A percentile compares a stretch with the other conserved stretches of the same genome.
Evolutionary conservation across 192 early-diverging fungal genomes (phyloP).

Genomic region (Gaertneriomyces semiglobifer): DNA sequence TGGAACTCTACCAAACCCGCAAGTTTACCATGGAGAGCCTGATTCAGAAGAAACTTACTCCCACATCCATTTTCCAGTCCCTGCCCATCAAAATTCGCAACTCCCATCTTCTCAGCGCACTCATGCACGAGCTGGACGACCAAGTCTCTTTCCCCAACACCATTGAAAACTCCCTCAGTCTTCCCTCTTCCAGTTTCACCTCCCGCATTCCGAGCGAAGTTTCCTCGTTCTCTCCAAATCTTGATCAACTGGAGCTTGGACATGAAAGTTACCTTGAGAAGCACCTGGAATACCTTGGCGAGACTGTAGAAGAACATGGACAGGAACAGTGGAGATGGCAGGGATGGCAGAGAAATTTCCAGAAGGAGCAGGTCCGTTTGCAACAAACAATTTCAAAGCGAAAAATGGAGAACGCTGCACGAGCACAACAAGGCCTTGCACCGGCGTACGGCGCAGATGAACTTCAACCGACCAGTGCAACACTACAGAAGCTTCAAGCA

Average conservation of each 20-base stretch:
- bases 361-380: slow-evolving; percentile 80
- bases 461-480: slow-evolving; percentile 55
- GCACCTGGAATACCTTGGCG: slow-evolving; percentile 76
- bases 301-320: slow-evolving; percentile 83
- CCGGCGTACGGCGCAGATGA: slow-evolving; percentile 75
- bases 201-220: slow-evolving; percentile 25
- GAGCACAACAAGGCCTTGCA: slow-evolving; percentile 60
- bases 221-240: slow-evolving; percentile 46
- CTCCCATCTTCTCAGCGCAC: slow-evolving; percentile 72
- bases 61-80: slow-evolving; percentile 84
- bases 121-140: slow-evolving; percentile 69
- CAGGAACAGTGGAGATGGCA: slow-evolving; percentile 90
- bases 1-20: slow-evolving; percentile 71
- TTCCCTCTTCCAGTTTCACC: slow-evolving; percentile 31
- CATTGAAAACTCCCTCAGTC: slow-evolving; percentile 17
- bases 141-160: slow-evolving; percentile 29
- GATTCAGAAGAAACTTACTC: slow-evolving; percentile 70
- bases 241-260: slow-evolving; percentile 72
- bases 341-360: slow-evolving; percentile 89
- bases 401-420: slow-evolving; percentile 71
- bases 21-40: slow-evolving; percentile 85
- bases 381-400: slow-evolving; percentile 56
- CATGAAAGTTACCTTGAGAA: slow-evolving; percentile 83
- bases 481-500: slow-evolving; percentile 62
- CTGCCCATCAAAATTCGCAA: slow-evolving; percentile 85